Percentiles rank a stretch among this genome's conserved stretches.
Conservation (phyloP, 2,329 filamentous ascomycete genomes). For the Hymenoscyphus fraxineus region DNA sequence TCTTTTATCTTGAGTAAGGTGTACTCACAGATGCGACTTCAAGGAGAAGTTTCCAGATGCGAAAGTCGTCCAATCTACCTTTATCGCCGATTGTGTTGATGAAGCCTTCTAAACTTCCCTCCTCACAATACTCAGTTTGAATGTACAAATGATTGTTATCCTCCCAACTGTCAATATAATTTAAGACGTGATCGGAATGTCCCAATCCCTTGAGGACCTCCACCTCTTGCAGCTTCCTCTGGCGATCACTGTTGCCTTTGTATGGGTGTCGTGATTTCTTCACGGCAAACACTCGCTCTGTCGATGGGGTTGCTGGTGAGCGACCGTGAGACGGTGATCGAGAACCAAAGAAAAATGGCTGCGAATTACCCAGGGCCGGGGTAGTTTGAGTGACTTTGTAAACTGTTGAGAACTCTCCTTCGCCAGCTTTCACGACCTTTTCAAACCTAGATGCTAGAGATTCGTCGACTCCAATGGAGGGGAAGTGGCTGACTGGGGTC, state of each 20-base stretch:
- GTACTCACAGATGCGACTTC: slow-evolving; percentile 74
- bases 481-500: slow-evolving; percentile 65
- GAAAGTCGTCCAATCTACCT: slow-evolving; percentile 89
- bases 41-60: slow-evolving; percentile 96
- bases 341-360: slow-evolving; percentile 38
- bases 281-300: slow-evolving; percentile 74
- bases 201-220: slow-evolving; percentile 71
- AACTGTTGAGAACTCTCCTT: slow-evolving; percentile 90
- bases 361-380: slow-evolving; percentile 39
- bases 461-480: slow-evolving; percentile 71
- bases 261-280: slow-evolving; percentile 88
- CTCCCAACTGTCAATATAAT: slow-evolving; percentile 86
- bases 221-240: slow-evolving; percentile 80
- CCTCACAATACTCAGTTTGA: slow-evolving; percentile 94
- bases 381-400: slow-evolving; percentile 64
- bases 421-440: slow-evolving; percentile 74
- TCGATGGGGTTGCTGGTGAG: slow-evolving; percentile 50
- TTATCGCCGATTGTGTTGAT: slow-evolving; percentile 77
- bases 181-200: slow-evolving; percentile 79
- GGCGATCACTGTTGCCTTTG: slow-evolving; percentile 73
- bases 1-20: background rate
- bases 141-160: slow-evolving; percentile 84
- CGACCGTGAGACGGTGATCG: slow-evolving; percentile 46
- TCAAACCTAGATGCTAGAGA: slow-evolving; percentile 72
- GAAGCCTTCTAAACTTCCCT: slow-evolving; percentile 85